A percentile compares a stretch with the other conserved stretches of the same genome.
Evolutionary conservation across 176 grass and related monocot genomes (phyloP).

Genomic region (Raddia distichophylla): DNA sequence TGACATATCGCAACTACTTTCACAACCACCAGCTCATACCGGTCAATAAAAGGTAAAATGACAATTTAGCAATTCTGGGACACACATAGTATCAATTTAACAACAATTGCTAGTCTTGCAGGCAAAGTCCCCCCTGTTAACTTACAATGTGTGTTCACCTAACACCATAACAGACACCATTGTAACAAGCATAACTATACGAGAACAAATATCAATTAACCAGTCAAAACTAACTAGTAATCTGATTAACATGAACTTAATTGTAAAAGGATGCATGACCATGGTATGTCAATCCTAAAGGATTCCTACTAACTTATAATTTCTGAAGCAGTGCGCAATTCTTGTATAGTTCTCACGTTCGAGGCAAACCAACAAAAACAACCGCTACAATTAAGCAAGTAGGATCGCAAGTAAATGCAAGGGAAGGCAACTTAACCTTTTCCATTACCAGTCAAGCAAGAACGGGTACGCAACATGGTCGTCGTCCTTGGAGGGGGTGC

Average conservation of each 20-base stretch:
- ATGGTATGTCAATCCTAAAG: not conserved
- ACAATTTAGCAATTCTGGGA: too few relatives aligned
- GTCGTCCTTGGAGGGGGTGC: conserved; percentile 51
- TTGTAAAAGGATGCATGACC: not conserved
- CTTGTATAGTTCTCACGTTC: not conserved
- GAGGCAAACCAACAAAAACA: not conserved
- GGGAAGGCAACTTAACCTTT: not conserved
- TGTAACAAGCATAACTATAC: not conserved
- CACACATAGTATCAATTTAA: not conserved
- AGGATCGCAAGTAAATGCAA: not conserved
- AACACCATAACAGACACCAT: not conserved
- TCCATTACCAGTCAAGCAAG: not conserved
- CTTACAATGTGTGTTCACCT: not conserved
- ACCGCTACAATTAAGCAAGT: not conserved
- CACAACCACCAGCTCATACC: too few relatives aligned
- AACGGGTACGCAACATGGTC: conserved; percentile 49
- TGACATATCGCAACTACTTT: too few relatives aligned
- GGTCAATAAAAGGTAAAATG: too few relatives aligned
- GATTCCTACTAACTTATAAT: not conserved
- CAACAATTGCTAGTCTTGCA: not conserved
- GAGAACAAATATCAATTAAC: not conserved
- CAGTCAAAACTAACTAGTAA: conserved; percentile 1
- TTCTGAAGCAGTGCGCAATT: not conserved
- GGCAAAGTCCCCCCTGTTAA: not conserved
- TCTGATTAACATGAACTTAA: not conserved